Evolutionary conservation across 106 monocot genomes (phyloP).

Genomic region (Triglochin maritima): DNA sequence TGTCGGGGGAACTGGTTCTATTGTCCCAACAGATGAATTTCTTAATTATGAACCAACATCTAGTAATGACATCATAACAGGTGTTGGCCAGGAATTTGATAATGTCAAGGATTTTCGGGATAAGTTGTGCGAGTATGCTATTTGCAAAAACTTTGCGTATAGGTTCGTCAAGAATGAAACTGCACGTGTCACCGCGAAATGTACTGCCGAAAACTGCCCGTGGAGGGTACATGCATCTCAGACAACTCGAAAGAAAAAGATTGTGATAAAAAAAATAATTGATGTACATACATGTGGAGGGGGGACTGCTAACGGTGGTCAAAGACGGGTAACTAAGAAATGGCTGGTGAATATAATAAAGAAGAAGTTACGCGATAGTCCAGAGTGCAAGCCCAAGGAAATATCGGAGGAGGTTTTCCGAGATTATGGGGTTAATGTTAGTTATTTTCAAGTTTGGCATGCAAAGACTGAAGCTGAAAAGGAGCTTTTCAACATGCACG

Average conservation of each 20-base stretch:
- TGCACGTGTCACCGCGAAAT: conserved; percentile 60
- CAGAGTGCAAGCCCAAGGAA: conserved; percentile 66
- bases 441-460: conserved; percentile 86
- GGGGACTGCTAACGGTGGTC: conserved; percentile 34
- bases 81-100: conserved; percentile 88
- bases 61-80: conserved; percentile 47
- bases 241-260: conserved; percentile 62
- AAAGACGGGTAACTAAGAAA: conserved; percentile 58
- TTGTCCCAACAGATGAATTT: conserved; percentile 13
- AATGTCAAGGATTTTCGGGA: conserved; percentile 80
- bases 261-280: conserved; percentile 74
- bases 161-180: conserved; percentile 79
- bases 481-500: conserved; percentile 57
- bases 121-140: conserved; percentile 68
- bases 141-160: conserved; percentile 76
- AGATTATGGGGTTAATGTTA: conserved; percentile 63
- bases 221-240: conserved; percentile 90
- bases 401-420: conserved; percentile 63
- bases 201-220: conserved; percentile 51
- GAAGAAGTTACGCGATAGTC: conserved; percentile 55
- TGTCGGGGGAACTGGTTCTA: conserved; percentile 11
- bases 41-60: conserved; percentile 5
- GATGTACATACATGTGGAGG: conserved; percentile 70
- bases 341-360: conserved; percentile 82
- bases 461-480: conserved; percentile 72